phyloP scores from a whole-genome alignment of 306 rosid genomes.

The Casuarina cunninghamiana region DNA sequence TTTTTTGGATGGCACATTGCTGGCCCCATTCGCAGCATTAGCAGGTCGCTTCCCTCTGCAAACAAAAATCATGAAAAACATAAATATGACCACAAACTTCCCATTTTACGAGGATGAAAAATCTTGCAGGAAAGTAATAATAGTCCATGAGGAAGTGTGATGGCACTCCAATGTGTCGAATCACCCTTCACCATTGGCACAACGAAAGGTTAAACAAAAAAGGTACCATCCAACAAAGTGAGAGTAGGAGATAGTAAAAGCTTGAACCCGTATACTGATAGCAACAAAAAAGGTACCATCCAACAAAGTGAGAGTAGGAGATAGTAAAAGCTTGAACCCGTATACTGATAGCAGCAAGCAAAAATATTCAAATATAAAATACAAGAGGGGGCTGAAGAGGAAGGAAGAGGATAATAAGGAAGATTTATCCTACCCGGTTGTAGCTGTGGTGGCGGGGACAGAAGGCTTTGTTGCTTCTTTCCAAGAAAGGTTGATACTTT shows the following conservation, averaged over 20 bases:
- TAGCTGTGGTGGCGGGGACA: constrained; percentile 35
- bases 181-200: background rate
- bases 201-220: background rate
- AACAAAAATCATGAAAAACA: constrained; percentile 6
- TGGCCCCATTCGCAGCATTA: constrained; percentile 52
- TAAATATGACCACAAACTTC: background rate
- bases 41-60: constrained; percentile 83
- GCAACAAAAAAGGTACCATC: background rate
- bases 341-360: background rate
- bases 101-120: background rate
- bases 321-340: background rate
- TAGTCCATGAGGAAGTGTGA: background rate
- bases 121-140: background rate
- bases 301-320: background rate
- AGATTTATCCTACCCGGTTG: constrained; percentile 61
- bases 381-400: background rate
- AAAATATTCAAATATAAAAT: background rate
- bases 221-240: too few relatives aligned
- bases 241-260: too few relatives aligned
- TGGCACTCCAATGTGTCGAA: too few relatives aligned
- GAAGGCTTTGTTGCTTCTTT: constrained; percentile 74
- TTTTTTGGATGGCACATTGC: constrained; percentile 58
- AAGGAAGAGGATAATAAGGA: background rate
- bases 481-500: constrained; percentile 93
- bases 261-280: too few relatives aligned